Conservation (phyloP, 2,329 filamentous ascomycete species). For the Xylaria sp. region DNA sequence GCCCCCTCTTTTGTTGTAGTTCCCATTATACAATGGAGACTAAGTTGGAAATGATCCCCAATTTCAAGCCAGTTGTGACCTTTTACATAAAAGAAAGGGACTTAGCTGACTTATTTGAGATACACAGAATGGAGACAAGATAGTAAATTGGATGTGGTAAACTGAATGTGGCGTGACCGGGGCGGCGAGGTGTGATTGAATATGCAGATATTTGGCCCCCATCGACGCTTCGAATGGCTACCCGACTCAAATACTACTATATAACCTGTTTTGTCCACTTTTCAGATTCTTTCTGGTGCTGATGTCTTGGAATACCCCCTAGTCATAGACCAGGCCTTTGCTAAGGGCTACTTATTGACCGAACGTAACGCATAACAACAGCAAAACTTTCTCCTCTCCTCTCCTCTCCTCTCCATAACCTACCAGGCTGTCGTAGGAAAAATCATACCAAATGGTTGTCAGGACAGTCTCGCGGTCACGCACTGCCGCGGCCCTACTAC, state of each 20-base stretch:
- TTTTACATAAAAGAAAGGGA: background rate
- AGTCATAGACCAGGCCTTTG: background rate
- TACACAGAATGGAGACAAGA: no score
- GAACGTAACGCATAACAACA: background rate
- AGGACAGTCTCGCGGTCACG: background rate
- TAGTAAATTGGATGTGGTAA: constrained; percentile 3
- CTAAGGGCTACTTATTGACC: background rate
- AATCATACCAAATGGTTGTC: constrained; percentile 2
- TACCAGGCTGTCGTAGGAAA: background rate
- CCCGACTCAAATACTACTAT: background rate
- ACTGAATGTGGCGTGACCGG: constrained; percentile 8
- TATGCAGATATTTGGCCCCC: background rate
- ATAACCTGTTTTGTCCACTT: background rate
- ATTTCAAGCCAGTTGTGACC: background rate
- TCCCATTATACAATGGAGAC: background rate
- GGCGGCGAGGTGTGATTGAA: background rate
- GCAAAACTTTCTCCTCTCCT: background rate
- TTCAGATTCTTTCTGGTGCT: background rate
- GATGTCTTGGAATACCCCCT: background rate
- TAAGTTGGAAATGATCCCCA: background rate
- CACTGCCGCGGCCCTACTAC: background rate
- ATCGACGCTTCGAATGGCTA: background rate
- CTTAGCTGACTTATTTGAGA: background rate
- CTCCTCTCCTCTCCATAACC: background rate
- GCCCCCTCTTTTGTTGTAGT: background rate